Conservation (phyloP, 148 eudicot species). For the Mesembryanthemum crystallinum region DNA sequence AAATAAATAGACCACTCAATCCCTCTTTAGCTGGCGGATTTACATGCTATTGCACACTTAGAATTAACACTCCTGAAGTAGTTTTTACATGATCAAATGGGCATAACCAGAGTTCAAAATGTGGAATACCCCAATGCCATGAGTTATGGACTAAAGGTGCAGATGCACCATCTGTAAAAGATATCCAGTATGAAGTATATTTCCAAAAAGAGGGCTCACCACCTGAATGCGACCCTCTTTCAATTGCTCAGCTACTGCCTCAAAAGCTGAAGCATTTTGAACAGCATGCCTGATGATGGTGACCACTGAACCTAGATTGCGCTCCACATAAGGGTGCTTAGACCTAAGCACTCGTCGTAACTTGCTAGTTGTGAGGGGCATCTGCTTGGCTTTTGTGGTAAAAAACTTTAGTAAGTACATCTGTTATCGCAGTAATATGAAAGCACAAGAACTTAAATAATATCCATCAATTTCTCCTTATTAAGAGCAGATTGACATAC, state of each 20-base stretch:
- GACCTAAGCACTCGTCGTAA: constrained; percentile 61
- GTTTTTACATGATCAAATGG: background rate
- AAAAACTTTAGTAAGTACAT: constrained; percentile 20
- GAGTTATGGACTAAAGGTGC: background rate
- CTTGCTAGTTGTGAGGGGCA: constrained; percentile 74
- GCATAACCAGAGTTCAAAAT: background rate
- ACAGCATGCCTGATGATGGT: constrained; percentile 69
- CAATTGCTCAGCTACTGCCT: constrained; percentile 61
- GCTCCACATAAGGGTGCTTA: constrained; percentile 83
- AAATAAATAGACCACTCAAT: too few species aligned
- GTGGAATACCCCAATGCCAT: background rate
- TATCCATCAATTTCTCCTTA: background rate
- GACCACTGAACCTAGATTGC: constrained; percentile 72
- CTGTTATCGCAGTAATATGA: background rate
- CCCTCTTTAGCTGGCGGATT: background rate
- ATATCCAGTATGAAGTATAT: background rate
- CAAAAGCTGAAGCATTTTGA: constrained; percentile 72
- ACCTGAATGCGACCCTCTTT: constrained; percentile 53
- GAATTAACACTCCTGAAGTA: background rate
- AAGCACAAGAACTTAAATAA: background rate
- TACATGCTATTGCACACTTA: background rate
- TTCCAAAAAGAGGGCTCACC: constrained; percentile 34
- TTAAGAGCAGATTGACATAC: background rate
- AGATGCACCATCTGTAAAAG: constrained; percentile 1
- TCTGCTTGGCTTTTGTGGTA: constrained; percentile 83